Conservation (phyloP, 305 asterid species). For the Nicotiana rustica region DNA sequence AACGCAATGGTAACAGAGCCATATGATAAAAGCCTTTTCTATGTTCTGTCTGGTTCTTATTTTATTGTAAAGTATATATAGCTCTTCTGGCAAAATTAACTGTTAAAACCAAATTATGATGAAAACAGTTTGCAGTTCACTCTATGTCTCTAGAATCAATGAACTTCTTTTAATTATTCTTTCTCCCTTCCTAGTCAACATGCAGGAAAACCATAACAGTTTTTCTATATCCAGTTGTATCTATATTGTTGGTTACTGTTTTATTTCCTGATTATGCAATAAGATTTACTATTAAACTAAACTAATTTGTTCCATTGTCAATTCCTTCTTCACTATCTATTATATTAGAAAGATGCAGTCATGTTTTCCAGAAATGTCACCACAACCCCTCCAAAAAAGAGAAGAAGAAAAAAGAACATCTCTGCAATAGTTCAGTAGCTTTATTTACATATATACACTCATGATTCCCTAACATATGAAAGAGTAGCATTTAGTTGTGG, state of each 20-base stretch:
- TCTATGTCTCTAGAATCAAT: background rate
- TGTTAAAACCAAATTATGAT: background rate
- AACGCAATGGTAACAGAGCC: background rate
- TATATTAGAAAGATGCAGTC: background rate
- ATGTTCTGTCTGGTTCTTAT: background rate
- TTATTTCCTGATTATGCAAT: background rate
- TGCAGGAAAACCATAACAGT: slow-evolving; percentile 7
- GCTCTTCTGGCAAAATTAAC: background rate
- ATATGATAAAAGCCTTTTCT: slow-evolving; percentile 18
- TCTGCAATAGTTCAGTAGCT: background rate
- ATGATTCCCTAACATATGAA: slow-evolving; percentile 17
- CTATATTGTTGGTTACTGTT: slow-evolving; percentile 6
- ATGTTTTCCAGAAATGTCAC: slow-evolving; percentile 10
- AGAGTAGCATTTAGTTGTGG: slow-evolving; percentile 15
- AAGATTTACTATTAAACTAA: background rate
- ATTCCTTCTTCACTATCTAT: slow-evolving; percentile 5
- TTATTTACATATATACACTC: background rate
- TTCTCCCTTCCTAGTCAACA: background rate
- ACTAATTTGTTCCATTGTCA: background rate
- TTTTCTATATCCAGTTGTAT: background rate
- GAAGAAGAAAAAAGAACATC: background rate
- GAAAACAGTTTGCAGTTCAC: slow-evolving; percentile 15
- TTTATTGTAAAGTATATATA: background rate
- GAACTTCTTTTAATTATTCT: background rate
- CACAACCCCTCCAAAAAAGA: background rate